Percentiles rank a stretch among this genome's conserved stretches.
Evolutionary conservation across 495 filamentous ascomycete genomes (phyloP).

Genomic region (Pyrenopolyporus hunteri): DNA sequence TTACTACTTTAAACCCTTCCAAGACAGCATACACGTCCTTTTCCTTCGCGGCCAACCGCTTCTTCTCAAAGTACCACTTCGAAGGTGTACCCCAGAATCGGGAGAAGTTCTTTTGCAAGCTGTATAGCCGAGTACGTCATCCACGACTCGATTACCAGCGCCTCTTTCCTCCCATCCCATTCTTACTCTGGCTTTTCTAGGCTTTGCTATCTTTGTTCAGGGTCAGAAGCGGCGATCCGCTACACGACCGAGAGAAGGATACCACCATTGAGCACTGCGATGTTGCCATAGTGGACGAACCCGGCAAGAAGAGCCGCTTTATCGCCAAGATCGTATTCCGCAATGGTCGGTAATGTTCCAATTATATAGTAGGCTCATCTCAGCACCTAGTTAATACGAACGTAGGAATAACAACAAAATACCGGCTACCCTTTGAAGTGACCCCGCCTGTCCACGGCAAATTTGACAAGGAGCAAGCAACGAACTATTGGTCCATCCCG

Average conservation of each 20-base stretch:
- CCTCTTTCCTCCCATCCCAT: not conserved
- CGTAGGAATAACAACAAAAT: slow-evolving; percentile 83
- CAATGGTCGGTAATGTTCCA: slow-evolving; percentile 64
- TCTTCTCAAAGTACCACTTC: slow-evolving; percentile 82
- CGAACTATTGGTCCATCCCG: slow-evolving; percentile 79
- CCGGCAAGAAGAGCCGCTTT: slow-evolving; percentile 78
- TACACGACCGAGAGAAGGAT: slow-evolving; percentile 66
- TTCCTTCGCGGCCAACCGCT: slow-evolving; percentile 70
- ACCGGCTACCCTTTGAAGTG: slow-evolving; percentile 88
- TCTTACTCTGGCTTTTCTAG: slow-evolving; percentile 38
- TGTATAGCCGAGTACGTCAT: slow-evolving; percentile 52
- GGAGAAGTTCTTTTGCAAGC: slow-evolving; percentile 57
- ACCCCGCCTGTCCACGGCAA: slow-evolving; percentile 82
- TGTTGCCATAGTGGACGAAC: slow-evolving; percentile 76
- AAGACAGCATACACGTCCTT: slow-evolving; percentile 92
- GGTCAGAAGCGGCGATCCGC: slow-evolving; percentile 46
- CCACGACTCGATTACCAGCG: not conserved
- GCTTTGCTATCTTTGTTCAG: slow-evolving; percentile 54
- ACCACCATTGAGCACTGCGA: slow-evolving; percentile 87
- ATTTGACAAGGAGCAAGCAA: slow-evolving; percentile 73
- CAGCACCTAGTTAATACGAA: slow-evolving; percentile 34
- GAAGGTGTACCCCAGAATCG: slow-evolving; percentile 51
- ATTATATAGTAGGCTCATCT: not conserved
- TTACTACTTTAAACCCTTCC: slow-evolving; percentile 88
- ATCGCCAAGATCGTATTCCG: slow-evolving; percentile 82